Evolutionary conservation across 2,329 filamentous ascomycete genomes (phyloP).

Genomic region (Dactylellina cionopaga): DNA sequence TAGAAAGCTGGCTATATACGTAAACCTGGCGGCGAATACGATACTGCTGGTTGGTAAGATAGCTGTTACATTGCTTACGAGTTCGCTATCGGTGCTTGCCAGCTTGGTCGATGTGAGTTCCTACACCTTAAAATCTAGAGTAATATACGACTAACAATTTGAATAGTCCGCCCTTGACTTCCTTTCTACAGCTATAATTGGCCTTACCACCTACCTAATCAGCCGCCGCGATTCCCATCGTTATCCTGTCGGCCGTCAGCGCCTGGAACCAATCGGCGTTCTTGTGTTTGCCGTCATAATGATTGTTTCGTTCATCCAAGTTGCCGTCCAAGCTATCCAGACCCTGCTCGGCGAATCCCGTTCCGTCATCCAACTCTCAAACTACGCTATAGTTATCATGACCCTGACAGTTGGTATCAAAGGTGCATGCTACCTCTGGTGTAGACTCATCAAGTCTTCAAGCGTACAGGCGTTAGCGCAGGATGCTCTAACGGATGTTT

Average conservation of each 20-base stretch:
- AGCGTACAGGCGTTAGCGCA: conserved; percentile 82
- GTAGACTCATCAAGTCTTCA: conserved; percentile 83
- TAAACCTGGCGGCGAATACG: conserved; percentile 82
- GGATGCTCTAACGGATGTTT: conserved; percentile 66
- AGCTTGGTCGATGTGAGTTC: conserved; percentile 74
- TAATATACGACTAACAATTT: neutral
- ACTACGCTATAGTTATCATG: conserved; percentile 81
- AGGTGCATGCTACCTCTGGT: conserved; percentile 85
- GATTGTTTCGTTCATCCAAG: conserved; percentile 85
- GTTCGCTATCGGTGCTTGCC: conserved; percentile 82
- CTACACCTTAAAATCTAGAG: neutral
- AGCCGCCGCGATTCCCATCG: conserved; percentile 75
- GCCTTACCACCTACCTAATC: conserved; percentile 70
- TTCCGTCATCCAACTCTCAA: conserved; percentile 73
- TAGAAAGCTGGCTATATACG: conserved; percentile 79
- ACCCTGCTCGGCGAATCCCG: conserved; percentile 71
- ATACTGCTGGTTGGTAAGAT: conserved; percentile 80
- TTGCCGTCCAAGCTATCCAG: conserved; percentile 75
- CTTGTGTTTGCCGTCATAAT: conserved; percentile 86
- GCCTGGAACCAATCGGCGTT: conserved; percentile 81
- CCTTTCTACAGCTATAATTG: conserved; percentile 81
- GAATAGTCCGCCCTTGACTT: conserved; percentile 74
- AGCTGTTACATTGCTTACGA: conserved; percentile 78
- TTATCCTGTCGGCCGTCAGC: conserved; percentile 80
- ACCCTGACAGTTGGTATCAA: conserved; percentile 82